These are phyloP conservation scores for Lathyrus sativus DNA, from an alignment of 306 rosid genomes.

Conservation along the genomic window DNA sequence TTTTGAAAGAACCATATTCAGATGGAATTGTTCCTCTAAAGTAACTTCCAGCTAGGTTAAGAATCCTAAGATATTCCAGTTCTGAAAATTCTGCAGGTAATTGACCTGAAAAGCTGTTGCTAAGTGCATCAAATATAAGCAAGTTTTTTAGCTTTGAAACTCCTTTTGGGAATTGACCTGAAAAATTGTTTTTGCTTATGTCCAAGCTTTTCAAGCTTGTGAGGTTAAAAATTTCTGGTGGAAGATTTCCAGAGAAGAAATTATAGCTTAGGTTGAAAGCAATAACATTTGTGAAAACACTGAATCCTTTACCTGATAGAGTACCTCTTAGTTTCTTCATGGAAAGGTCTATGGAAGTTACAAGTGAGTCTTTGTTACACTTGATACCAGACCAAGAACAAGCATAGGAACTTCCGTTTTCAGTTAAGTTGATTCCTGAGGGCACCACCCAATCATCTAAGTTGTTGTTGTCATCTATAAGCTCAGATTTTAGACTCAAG, in stretches of 20 bases:
- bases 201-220: conserved; percentile 64
- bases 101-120: conserved; percentile 84
- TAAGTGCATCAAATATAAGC: conserved; percentile 73
- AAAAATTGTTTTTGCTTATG: conserved; percentile 84
- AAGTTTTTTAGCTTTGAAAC: conserved; percentile 53
- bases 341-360: conserved; percentile 74
- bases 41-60: conserved; percentile 88
- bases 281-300: conserved; percentile 57
- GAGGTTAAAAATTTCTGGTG: conserved; percentile 67
- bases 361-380: conserved; percentile 57
- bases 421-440: conserved; percentile 45
- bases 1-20: conserved; percentile 74
- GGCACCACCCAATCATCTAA: conserved; percentile 71
- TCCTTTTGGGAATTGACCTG: conserved; percentile 76
- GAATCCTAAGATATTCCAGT: conserved; percentile 58
- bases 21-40: conserved; percentile 85
- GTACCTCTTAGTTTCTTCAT: conserved; percentile 64
- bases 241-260: conserved; percentile 71
- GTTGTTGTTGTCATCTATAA: conserved; percentile 52
- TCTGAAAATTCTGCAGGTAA: conserved; percentile 67
- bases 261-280: conserved; percentile 78
- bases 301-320: conserved; percentile 66
- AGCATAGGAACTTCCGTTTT: conserved; percentile 47
- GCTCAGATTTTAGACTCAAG: conserved; percentile 72
- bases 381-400: conserved; percentile 90